phyloP scores from a whole-genome alignment of 306 rosid species.

The Argentina anserina region DNA sequence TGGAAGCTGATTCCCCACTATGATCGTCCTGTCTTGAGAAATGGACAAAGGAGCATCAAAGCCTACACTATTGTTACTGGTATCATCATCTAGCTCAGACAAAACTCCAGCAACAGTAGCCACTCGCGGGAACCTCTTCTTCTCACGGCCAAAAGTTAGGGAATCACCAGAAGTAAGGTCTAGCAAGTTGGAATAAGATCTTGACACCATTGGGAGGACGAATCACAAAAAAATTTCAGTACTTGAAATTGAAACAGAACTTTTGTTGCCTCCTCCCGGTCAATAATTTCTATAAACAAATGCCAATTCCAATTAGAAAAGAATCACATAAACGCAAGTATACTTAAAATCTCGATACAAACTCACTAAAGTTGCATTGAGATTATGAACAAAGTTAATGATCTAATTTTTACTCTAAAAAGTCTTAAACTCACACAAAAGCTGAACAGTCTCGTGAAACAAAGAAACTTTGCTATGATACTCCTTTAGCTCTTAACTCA shows the following conservation, averaged over 20 bases:
- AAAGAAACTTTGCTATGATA: background rate
- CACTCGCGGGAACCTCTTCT: conserved; percentile 73
- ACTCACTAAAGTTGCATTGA: conserved; percentile 4
- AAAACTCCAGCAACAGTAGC: conserved; percentile 80
- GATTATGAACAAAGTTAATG: no score
- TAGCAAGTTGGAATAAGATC: conserved; percentile 81
- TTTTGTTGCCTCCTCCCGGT: conserved; percentile 24
- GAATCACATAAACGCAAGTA: conserved; percentile 2
- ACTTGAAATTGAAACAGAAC: conserved; percentile 23
- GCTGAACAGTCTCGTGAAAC: background rate
- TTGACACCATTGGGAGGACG: conserved; percentile 55
- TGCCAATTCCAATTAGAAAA: background rate
- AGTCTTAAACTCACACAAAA: conserved; percentile 3
- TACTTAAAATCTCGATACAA: conserved; percentile 24
- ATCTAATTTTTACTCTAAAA: no score
- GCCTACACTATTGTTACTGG: conserved; percentile 55
- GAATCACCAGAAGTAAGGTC: conserved; percentile 78
- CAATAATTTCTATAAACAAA: conserved; percentile 21
- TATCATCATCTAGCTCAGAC: conserved; percentile 76
- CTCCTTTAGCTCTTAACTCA: background rate
- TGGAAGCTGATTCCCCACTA: conserved; percentile 89
- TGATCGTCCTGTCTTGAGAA: conserved; percentile 73
- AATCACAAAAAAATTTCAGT: background rate
- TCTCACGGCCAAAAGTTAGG: conserved; percentile 60
- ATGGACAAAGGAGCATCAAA: conserved; percentile 80